Conservation (phyloP, 2,329 filamentous ascomycete species). For the Fusarium anguioides region DNA sequence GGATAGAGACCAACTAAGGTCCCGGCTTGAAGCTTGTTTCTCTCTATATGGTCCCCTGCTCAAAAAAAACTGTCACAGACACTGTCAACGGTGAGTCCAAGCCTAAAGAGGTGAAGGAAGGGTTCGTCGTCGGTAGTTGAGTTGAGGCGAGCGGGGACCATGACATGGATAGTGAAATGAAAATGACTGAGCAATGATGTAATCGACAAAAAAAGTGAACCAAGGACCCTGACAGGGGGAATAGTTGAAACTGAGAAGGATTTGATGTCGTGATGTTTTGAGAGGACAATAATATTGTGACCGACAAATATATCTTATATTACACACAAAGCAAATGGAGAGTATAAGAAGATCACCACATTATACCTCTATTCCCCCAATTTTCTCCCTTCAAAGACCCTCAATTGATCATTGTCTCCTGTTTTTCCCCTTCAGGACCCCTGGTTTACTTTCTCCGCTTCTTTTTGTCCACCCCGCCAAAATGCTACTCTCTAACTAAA, state of each 20-base stretch:
- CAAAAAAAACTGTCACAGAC: no score
- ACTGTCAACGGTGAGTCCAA: slow-evolving; percentile 21
- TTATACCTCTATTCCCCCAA: neutral
- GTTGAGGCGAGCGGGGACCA: neutral
- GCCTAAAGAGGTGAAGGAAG: slow-evolving; percentile 23
- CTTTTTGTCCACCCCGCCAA: slow-evolving; percentile 42
- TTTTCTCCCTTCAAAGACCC: neutral
- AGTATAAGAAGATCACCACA: neutral
- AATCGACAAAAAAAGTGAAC: slow-evolving; percentile 32
- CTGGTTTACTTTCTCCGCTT: slow-evolving; percentile 27
- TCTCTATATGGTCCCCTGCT: neutral
- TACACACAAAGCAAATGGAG: neutral
- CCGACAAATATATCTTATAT: neutral
- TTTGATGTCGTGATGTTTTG: neutral
- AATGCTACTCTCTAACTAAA: slow-evolving; percentile 24
- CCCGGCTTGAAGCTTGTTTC: slow-evolving; percentile 17
- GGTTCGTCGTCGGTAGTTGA: slow-evolving; percentile 14
- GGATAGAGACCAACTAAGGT: neutral
- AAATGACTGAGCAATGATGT: slow-evolving; percentile 30
- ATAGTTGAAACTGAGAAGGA: neutral
- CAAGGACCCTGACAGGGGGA: slow-evolving; percentile 19
- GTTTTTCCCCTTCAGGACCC: slow-evolving; percentile 2
- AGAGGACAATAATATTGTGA: neutral
- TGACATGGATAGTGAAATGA: slow-evolving; percentile 1
- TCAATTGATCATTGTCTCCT: slow-evolving; percentile 18